These are phyloP conservation scores for Melanomma pulvis-pyrius DNA, from an alignment of 495 filamentous ascomycete species.

Conservation along the genomic window DNA sequence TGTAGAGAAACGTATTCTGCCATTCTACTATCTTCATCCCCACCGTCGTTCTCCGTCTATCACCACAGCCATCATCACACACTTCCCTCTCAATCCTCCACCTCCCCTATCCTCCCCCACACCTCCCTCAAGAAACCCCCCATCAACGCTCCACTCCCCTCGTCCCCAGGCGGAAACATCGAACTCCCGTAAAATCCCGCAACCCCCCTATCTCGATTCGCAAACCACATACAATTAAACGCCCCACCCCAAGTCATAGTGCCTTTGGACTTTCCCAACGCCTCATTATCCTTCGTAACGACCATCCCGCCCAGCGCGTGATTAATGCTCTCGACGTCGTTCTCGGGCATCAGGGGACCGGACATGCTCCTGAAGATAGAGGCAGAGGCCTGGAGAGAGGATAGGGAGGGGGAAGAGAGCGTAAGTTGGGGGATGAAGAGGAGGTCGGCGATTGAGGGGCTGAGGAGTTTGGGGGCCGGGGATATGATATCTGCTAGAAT, in stretches of 20 bases:
- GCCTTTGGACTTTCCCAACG: slow-evolving; percentile 14
- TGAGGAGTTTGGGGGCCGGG: not conserved
- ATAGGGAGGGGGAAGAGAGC: not conserved
- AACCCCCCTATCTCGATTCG: slow-evolving; percentile 13
- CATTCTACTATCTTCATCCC: too few species aligned
- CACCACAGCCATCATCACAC: not conserved
- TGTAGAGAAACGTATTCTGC: too few species aligned
- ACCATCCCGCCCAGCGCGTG: slow-evolving; percentile 17
- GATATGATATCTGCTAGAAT: slow-evolving; percentile 7
- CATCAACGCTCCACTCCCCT: slow-evolving; percentile 8
- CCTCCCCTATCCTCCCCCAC: not conserved
- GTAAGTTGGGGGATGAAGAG: slow-evolving; percentile 12
- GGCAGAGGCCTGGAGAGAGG: not conserved
- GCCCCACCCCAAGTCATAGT: slow-evolving; percentile 23
- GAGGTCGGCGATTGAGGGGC: not conserved
- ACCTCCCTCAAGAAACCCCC: slow-evolving; percentile 14
- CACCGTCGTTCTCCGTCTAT: not conserved
- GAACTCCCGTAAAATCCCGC: slow-evolving; percentile 13
- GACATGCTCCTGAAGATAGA: slow-evolving; percentile 8
- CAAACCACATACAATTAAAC: slow-evolving; percentile 26
- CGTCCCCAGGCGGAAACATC: slow-evolving; percentile 9
- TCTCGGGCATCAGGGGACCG: not conserved
- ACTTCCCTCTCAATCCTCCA: not conserved
- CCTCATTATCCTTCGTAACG: not conserved
- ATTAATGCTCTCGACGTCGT: not conserved